Base-by-base conservation (phyloP, 805 yeast genomes). In the Metschnikowia chrysomelidarum region DNA sequence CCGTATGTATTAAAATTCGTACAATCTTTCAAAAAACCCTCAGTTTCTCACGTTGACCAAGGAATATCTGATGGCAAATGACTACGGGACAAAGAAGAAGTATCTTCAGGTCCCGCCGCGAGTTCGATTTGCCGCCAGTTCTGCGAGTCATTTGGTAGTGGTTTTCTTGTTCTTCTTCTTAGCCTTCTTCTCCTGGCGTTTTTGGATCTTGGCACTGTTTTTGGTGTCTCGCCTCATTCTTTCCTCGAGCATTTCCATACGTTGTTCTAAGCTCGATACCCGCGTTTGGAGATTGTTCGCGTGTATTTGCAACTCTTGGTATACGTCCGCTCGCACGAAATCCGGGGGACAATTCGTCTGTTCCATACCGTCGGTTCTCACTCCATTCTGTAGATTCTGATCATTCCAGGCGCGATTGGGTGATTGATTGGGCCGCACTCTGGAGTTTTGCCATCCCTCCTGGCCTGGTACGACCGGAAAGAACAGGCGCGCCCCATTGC, bases 301-400 rank as follows among this genome's bases (percentile, higher is more conserved):
- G 35, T 62, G 61, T 4, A 46, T 41, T 6, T 60, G 60, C 32
- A 64, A 46, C 27, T 63, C 67, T 26, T 59, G 60, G 43, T 62
- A 63, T 3, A 31, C 27, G 15, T 36, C 40, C 1, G 19, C 34
- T 6, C 39, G 34, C 5, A 35, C 34, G 9, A 19, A 35, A 11
- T 35, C 39, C 9, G 34, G 34, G 18, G 21, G 20, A 10, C 7
- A 7, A 13, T 19, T 25, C 25, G 20, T 29, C 4, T 20, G 30
- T 19, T 36, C 40, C 5, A 17, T 4, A 1, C 7, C 20, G 3
- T 27, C 32, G 13, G 27, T 12, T n/a, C 35, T 30, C 15, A 15
- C 13, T 8, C n/a, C 7, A 16, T 35, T 29, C n/a, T n/a, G n/a
- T n/a, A n/a, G n/a, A n/a, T 19, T 10, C 22, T 19, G 22, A 19